Percentiles rank a stretch among this genome's conserved stretches.
These are phyloP conservation scores for Lipomyces yamadae DNA, from an alignment of 805 yeast species.

Conservation along the genomic window DNA sequence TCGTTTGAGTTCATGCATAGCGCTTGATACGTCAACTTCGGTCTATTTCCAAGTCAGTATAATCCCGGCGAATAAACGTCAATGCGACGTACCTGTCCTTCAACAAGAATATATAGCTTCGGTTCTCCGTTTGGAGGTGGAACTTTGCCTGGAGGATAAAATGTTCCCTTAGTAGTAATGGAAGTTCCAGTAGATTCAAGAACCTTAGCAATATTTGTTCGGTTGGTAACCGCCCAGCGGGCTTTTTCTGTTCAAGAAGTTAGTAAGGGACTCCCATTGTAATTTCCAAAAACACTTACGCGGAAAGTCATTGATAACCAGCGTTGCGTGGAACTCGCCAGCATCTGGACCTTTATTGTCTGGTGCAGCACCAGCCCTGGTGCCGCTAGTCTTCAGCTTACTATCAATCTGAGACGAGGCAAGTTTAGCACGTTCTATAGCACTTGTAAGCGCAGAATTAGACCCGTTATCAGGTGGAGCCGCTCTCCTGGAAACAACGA, in stretches of 20 bases:
- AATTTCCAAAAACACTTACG: conserved; percentile 42
- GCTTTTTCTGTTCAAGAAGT: conserved; percentile 51
- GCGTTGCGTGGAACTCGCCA: conserved; percentile 63
- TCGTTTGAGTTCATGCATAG: conserved; percentile 41
- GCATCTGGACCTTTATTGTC: conserved; percentile 62
- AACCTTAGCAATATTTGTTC: conserved; percentile 64
- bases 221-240: conserved; percentile 76
- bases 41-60: conserved; percentile 19
- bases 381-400: conserved; percentile 41
- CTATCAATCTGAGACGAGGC: conserved; percentile 37
- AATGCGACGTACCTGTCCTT: conserved; percentile 52
- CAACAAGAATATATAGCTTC: conserved; percentile 76
- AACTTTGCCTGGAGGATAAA: conserved; percentile 62
- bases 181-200: conserved; percentile 75
- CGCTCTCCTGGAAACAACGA: conserved; percentile 20
- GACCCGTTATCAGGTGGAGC: conserved; percentile 41
- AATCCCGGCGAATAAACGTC: background rate
- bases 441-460: conserved; percentile 24
- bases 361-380: conserved; percentile 56
- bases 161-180: conserved; percentile 81
- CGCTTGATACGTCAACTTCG: conserved; percentile 40
- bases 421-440: conserved; percentile 35
- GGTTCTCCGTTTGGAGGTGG: conserved; percentile 64
- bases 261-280: background rate
- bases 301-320: conserved; percentile 84